phyloP scores from a whole-genome alignment of 2,329 filamentous ascomycete species.

The Didymella lethalis region DNA sequence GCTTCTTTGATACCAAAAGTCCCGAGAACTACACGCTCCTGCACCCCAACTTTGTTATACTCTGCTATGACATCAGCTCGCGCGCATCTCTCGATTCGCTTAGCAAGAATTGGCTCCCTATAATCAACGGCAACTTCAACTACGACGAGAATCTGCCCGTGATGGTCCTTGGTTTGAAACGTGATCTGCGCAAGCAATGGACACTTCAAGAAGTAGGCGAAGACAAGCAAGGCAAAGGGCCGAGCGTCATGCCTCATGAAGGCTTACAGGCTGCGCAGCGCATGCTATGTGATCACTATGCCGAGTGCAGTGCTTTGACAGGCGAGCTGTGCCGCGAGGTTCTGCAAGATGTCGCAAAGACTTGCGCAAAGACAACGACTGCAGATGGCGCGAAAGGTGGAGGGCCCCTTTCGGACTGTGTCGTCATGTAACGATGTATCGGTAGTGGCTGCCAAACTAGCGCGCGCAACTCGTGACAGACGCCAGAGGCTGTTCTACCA shows the following conservation, averaged over 20 bases:
- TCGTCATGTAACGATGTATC: conserved; percentile 22
- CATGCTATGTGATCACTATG: conserved; percentile 68
- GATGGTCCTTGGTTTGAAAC: conserved; percentile 66
- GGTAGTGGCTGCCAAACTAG: neutral
- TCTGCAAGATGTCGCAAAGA: conserved; percentile 66
- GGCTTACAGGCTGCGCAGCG: conserved; percentile 62
- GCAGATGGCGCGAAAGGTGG: conserved; percentile 60
- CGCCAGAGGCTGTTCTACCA: neutral
- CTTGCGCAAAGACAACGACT: conserved; percentile 66
- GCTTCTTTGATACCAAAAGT: conserved; percentile 65
- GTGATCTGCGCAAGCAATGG: conserved; percentile 61
- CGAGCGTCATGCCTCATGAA: conserved; percentile 61
- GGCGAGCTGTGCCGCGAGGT: conserved; percentile 67
- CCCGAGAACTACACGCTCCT: conserved; percentile 66
- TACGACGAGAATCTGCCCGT: conserved; percentile 61
- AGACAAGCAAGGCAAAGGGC: conserved; percentile 47
- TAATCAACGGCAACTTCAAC: conserved; percentile 62
- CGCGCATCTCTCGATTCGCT: conserved; percentile 60
- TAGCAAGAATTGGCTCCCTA: conserved; percentile 53
- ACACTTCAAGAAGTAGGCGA: conserved; percentile 48
- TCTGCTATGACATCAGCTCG: conserved; percentile 67
- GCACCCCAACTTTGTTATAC: conserved; percentile 62
- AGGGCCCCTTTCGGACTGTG: conserved; percentile 39
- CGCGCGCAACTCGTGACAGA: neutral
- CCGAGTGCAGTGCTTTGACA: conserved; percentile 68